Evolutionary conservation across 2,329 filamentous ascomycete species (phyloP).

Genomic region (Trichophyton mentagrophytes): DNA sequence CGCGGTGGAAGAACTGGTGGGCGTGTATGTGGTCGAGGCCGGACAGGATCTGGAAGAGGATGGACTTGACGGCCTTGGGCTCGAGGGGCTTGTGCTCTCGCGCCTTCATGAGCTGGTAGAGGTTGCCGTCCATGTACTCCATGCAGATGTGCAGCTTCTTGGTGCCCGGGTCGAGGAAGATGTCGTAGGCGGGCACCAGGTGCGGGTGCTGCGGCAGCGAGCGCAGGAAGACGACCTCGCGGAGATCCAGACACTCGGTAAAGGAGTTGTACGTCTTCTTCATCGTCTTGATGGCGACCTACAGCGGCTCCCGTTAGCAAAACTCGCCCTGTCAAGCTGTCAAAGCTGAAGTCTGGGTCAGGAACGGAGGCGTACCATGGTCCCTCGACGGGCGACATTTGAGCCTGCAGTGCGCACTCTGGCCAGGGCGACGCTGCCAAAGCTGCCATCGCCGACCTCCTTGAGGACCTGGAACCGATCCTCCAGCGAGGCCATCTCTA

Average conservation of each 20-base stretch:
- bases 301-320: background rate
- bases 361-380: slow-evolving; percentile 50
- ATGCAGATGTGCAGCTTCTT: slow-evolving; percentile 96
- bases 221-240: slow-evolving; percentile 91
- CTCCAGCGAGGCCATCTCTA: slow-evolving; percentile 49
- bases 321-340: background rate
- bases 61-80: slow-evolving; percentile 86
- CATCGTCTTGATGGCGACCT: slow-evolving; percentile 99
- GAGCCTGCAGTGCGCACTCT: slow-evolving; percentile 83
- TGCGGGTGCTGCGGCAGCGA: slow-evolving; percentile 79
- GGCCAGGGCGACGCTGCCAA: slow-evolving; percentile 87
- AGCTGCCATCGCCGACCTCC: slow-evolving; percentile 97
- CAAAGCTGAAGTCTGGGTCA: background rate
- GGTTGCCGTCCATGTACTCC: slow-evolving; percentile 99
- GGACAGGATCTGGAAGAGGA: slow-evolving; percentile 91
- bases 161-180: slow-evolving; percentile 90
- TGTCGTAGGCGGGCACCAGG: slow-evolving; percentile 92
- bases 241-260: slow-evolving; percentile 74
- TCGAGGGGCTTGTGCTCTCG: slow-evolving; percentile 91
- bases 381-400: slow-evolving; percentile 75
- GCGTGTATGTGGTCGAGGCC: slow-evolving; percentile 95
- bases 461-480: slow-evolving; percentile 95
- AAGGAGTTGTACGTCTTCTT: slow-evolving; percentile 98
- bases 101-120: slow-evolving; percentile 98
- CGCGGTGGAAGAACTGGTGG: slow-evolving; percentile 94